Evolutionary conservation across 257 asterid species (phyloP).

Genomic region (Plectranthus barbatus): DNA sequence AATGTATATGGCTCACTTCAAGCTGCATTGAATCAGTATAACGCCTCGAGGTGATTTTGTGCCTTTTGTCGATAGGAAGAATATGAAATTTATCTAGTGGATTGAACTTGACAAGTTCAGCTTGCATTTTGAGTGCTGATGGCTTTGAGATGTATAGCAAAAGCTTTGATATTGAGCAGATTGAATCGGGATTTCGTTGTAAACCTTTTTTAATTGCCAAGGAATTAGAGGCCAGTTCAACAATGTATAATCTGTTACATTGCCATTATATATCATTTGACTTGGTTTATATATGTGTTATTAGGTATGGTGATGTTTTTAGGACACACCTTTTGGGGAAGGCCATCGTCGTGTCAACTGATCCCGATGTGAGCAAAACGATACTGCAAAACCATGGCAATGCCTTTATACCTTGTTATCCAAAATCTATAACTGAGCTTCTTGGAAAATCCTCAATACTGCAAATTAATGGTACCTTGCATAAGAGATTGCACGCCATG

Average conservation of each 20-base stretch:
- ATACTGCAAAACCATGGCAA: slow-evolving; percentile 66
- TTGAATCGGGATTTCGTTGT: not conserved
- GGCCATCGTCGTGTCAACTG: slow-evolving; percentile 80
- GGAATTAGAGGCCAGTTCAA: not conserved
- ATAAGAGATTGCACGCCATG: slow-evolving; percentile 63
- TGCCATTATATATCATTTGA: not conserved
- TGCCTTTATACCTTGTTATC: slow-evolving; percentile 66
- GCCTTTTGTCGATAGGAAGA: too few relatives aligned
- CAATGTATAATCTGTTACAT: not conserved
- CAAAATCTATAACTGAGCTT: slow-evolving; percentile 77
- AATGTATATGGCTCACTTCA: not conserved
- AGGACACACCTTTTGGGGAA: slow-evolving; percentile 74
- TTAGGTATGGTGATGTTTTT: slow-evolving; percentile 87
- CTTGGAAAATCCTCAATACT: slow-evolving; percentile 77
- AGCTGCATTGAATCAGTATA: not conserved
- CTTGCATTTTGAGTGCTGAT: not conserved
- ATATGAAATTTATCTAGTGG: not conserved
- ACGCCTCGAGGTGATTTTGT: not conserved
- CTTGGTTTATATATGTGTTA: not conserved
- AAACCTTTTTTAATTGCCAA: not conserved
- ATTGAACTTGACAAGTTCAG: not conserved
- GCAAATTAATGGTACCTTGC: slow-evolving; percentile 63
- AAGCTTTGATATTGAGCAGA: not conserved
- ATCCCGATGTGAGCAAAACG: slow-evolving; percentile 63
- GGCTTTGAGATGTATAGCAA: not conserved